Conservation (phyloP, 1,284 basidiomycete species). For the Lentinus polychrous region DNA sequence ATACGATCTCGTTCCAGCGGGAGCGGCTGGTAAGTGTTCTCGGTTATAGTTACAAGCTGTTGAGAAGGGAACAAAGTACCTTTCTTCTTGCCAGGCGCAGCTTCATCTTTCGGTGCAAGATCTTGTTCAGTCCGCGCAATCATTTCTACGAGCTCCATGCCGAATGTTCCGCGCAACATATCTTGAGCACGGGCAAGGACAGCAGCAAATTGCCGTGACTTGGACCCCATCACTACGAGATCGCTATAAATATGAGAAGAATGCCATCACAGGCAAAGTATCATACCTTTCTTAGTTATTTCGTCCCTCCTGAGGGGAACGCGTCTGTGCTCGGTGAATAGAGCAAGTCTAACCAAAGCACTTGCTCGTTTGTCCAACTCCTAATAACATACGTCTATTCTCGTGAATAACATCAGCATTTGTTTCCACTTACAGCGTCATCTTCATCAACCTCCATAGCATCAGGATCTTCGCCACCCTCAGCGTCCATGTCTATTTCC, state of each 20-base stretch:
- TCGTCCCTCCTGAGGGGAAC: constrained; percentile 61
- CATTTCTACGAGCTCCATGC: constrained; percentile 73
- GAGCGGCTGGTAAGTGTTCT: constrained; percentile 32
- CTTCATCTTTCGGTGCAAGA: constrained; percentile 28
- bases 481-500: constrained; percentile 11
- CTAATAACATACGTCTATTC: constrained; percentile 27
- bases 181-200: constrained; percentile 55
- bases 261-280: neutral
- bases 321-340: constrained; percentile 64
- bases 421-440: constrained; percentile 18
- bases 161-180: constrained; percentile 54
- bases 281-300: constrained; percentile 67
- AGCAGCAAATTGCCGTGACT: constrained; percentile 46
- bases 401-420: constrained; percentile 22
- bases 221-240: constrained; percentile 49
- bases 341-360: constrained; percentile 64
- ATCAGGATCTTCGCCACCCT: constrained; percentile 23
- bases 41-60: neutral
- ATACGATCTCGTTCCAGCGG: constrained; percentile 61
- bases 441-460: constrained; percentile 18
- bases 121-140: constrained; percentile 45
- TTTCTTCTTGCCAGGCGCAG: constrained; percentile 41
- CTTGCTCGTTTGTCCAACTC: constrained; percentile 51
- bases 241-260: neutral
- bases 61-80: constrained; percentile 21